phyloP scores from a whole-genome alignment of 225 moss, liverwort and hornwort genomes.

The Physcomitrium patens region DNA sequence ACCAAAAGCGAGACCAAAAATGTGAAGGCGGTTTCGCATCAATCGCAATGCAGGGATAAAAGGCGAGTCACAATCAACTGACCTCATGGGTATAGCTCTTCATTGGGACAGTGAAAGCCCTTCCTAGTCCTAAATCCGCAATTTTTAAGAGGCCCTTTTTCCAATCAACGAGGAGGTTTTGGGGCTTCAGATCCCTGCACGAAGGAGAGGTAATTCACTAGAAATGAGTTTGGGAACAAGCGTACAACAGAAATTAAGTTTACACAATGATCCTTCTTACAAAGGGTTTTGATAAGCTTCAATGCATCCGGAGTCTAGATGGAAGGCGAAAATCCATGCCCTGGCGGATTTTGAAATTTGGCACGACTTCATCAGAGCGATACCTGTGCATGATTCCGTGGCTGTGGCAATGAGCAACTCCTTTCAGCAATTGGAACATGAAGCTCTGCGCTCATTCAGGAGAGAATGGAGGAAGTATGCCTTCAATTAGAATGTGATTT shows the following conservation, averaged over 20 bases:
- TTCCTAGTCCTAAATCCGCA: constrained; percentile 59
- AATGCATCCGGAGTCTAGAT: background rate
- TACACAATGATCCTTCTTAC: background rate
- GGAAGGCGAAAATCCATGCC: background rate
- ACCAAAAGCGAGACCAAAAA: background rate
- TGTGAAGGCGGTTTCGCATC: background rate
- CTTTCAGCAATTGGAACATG: constrained; percentile 60
- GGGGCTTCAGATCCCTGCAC: constrained; percentile 59
- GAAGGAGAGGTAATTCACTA: background rate
- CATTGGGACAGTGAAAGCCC: constrained; percentile 60
- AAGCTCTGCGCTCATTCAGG: constrained; percentile 46
- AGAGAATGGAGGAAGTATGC: constrained; percentile 4
- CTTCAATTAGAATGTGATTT: background rate
- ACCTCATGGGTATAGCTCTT: constrained; percentile 68
- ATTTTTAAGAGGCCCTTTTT: constrained; percentile 55
- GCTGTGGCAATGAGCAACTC: constrained; percentile 61
- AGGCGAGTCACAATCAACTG: constrained; percentile 3
- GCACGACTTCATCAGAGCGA: background rate
- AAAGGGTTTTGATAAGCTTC: background rate
- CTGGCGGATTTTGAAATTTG: background rate
- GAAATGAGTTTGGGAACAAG: background rate
- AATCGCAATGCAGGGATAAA: background rate
- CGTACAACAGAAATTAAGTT: background rate
- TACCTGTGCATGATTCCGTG: constrained; percentile 66
- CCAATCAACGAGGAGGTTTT: constrained; percentile 59